Evolutionary conservation across 2,329 filamentous ascomycete species (phyloP), one percentile per base, ranked within the genome.

Genomic region (Pseudodiploospora longispora): DNA sequence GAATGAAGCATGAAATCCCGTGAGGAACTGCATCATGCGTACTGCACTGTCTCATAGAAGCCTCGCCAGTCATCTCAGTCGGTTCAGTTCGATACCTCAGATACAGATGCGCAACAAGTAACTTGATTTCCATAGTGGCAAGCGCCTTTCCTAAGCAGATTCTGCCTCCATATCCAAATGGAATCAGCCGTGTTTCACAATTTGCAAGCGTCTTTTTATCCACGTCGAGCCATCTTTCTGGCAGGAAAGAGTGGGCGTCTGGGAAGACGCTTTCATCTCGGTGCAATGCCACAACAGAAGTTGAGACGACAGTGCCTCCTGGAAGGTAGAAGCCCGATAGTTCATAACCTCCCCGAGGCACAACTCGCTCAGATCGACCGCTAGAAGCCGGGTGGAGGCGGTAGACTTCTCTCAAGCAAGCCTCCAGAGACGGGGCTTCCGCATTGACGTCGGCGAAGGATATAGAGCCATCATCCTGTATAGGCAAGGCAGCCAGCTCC

Each of bases 361-460:
- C 42, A 5, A 47, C 9, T n/a, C 46, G 46, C 38, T 47, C 46
- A 27, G 41, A 37, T 31, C 46, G 46, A 19, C 46, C 46, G 28
- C 46, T 47, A 8, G 46, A 44, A 5, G 46, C 46, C 28, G 46
- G 46, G n/a, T 47, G 38, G 6, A 47, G 38, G 27, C 46, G 46
- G 27, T 47, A 47, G n/a, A 42, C 38, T 27, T 47, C 46, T 10
- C 35, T 38, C 19, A 47, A 36, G 27, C 46, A 47, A 27, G 46
- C 46, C 6, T 47, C 46, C 10, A 47, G 30, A 3, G 32, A n/a
- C 10, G 42, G 46, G 27, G 32, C 41, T 19, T 28, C 31, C n/a
- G n/a, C n/a, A 8, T 46, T 40, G 10, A 47, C 30, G 10, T 44
- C 41, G 4, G 46, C 32, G 36, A 47, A 47, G 2, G 38, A 37